Conservation (phyloP, 1,284 basidiomycete genomes). For the Filobasidium uniguttulatum region DNA sequence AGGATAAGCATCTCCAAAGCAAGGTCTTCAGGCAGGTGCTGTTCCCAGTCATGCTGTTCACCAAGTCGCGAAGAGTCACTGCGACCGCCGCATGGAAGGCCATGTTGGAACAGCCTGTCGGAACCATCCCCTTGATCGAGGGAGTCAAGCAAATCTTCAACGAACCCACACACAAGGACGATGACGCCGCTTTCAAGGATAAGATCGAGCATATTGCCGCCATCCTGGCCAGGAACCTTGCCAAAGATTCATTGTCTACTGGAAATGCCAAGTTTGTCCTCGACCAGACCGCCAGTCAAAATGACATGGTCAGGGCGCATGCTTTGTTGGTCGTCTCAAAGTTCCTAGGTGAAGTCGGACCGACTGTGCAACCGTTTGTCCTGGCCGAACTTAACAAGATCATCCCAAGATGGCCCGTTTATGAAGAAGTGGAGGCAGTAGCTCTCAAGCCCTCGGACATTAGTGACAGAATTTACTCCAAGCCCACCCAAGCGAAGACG, state of each 20-base stretch:
- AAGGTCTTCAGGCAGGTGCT: conserved; percentile 49
- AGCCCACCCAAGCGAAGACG: conserved; percentile 12
- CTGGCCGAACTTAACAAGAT: conserved; percentile 1
- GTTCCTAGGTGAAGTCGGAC: conserved; percentile 1
- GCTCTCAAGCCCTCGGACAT: not conserved
- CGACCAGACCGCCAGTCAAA: conserved; percentile 1
- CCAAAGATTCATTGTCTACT: not conserved
- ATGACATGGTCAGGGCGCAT: conserved; percentile 2
- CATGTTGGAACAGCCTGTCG: not conserved
- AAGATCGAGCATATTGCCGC: not conserved
- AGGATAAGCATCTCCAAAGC: conserved; percentile 24
- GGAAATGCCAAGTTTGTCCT: conserved; percentile 1
- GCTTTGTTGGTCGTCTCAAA: not conserved
- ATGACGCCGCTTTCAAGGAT: not conserved
- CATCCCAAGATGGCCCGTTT: conserved; percentile 1
- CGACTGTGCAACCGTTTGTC: not conserved
- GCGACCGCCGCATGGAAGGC: conserved; percentile 11
- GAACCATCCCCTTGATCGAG: not conserved
- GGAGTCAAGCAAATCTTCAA: conserved; percentile 3
- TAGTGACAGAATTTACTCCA: conserved; percentile 10
- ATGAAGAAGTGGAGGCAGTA: conserved; percentile 2
- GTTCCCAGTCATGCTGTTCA: conserved; percentile 59
- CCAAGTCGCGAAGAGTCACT: conserved; percentile 38
- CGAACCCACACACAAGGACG: not conserved
- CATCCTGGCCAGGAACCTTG: not conserved